phyloP scores from a whole-genome alignment of 2,329 filamentous ascomycete species.

The Tolypocladium tundrense region DNA sequence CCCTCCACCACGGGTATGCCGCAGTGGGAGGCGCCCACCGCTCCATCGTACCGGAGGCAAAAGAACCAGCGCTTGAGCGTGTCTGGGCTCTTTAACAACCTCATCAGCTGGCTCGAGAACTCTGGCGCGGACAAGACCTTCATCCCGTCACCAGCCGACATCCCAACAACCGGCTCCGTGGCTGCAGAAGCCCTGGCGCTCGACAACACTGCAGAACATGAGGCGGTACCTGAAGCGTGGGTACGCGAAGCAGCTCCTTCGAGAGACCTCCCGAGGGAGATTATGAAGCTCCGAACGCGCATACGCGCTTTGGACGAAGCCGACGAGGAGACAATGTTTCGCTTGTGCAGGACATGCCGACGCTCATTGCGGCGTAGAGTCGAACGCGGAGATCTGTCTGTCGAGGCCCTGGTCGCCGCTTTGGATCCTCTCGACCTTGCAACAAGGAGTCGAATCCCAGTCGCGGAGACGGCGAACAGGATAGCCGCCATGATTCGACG shows the following conservation, averaged over 20 bases:
- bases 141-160: slow-evolving; percentile 5
- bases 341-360: slow-evolving; percentile 4
- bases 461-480: slow-evolving; percentile 5
- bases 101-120: slow-evolving; percentile 17
- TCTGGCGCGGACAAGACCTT: slow-evolving; percentile 12
- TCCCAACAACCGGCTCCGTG: neutral
- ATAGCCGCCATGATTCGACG: slow-evolving; percentile 10
- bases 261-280: slow-evolving; percentile 5
- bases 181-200: slow-evolving; percentile 3
- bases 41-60: slow-evolving; percentile 14
- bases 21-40: slow-evolving; percentile 41
- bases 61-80: slow-evolving; percentile 11
- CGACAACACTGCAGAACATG: neutral
- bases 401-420: slow-evolving; percentile 4
- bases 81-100: slow-evolving; percentile 13
- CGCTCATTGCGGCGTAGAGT: slow-evolving; percentile 7
- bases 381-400: slow-evolving; percentile 5
- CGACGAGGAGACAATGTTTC: slow-evolving; percentile 3
- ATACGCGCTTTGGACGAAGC: slow-evolving; percentile 2
- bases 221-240: neutral
- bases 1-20: slow-evolving; percentile 34
- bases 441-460: slow-evolving; percentile 5
- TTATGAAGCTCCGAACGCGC: slow-evolving; percentile 4
- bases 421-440: slow-evolving; percentile 11
- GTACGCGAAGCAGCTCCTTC: neutral